These are phyloP conservation scores for Xanthoceras sorbifolium DNA, from an alignment of 345 rosid species.

Conservation along the genomic window DNA sequence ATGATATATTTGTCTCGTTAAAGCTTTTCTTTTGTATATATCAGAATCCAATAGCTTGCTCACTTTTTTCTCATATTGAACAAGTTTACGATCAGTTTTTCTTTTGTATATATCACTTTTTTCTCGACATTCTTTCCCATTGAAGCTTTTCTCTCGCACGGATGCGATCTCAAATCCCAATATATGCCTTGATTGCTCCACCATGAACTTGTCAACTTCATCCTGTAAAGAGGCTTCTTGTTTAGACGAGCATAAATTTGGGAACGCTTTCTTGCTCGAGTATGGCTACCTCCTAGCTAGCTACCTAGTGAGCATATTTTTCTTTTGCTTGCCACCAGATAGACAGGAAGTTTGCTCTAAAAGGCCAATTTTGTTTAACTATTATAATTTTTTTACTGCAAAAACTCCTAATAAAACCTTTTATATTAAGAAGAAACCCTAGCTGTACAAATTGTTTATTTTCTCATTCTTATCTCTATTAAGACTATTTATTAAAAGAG, in stretches of 20 bases:
- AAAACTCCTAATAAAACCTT: no score
- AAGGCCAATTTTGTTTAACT: neutral
- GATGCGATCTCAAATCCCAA: neutral
- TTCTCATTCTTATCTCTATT: neutral
- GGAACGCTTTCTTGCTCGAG: conserved; percentile 8
- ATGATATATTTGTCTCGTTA: neutral
- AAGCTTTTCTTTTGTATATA: neutral
- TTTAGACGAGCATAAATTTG: neutral
- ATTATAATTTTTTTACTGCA: no score
- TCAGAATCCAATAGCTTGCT: neutral
- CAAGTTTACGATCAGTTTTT: no score
- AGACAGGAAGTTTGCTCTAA: neutral
- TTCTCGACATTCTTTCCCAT: no score
- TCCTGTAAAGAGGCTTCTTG: conserved; percentile 10
- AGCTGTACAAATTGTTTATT: neutral
- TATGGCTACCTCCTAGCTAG: neutral
- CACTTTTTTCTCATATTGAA: neutral
- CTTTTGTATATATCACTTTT: no score
- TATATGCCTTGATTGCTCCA: neutral
- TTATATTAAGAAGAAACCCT: no score
- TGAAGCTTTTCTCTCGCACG: neutral
- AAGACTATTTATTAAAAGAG: no score
- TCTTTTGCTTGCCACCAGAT: neutral
- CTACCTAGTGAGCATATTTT: neutral
- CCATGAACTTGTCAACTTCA: neutral